Base-by-base conservation (phyloP, 1,284 basidiomycete species). In the Ustilago curta region DNA sequence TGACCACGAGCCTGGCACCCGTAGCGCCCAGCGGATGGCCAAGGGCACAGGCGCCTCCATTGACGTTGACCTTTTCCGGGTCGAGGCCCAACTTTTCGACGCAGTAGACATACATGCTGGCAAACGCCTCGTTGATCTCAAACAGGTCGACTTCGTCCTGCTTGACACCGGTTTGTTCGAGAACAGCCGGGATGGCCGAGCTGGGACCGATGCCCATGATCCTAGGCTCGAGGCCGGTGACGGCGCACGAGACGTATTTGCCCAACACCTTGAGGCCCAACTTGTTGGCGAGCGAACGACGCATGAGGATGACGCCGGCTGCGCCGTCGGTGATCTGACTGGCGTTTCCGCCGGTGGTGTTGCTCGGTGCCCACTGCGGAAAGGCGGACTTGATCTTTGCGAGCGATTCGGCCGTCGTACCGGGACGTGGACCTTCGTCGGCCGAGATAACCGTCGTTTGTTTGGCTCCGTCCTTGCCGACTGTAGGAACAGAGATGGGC, bases 281-380 rank as follows among this genome's bases (percentile, higher is more conserved):
- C 80, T 91, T 89, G 81, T 93, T 91, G 5, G 94, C 94, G 84
- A 92, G 93, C 65, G 88, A 87, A 67, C 94, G 87, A n/a, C 89
- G 91, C 94, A 95, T 96, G 71, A 96, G 85, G 66, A 96, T 80
- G 2, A 93, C 90, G 16, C 93, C 92, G 0, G 94, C 93, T 8
- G 91, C 93, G 19, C 94, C 94, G 81, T 96, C 94, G 6, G 94
- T 94, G 67, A 95, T 89, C 76, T 86, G 83, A n/a, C 70, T 75
- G 89, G 94, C 93, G 85, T 95, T 96, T 21, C 93, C 93, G n/a
- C 92, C 93, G 6, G 93, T 95, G 18, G 92, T 93, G 45, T 89
- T 88, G 1, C 87, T 85, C 9, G 90, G 90, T 2, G 90, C 91
- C 93, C 93, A 95, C 78, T 95, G 92, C 40, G 93, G 93, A 87